Evolutionary conservation across 352 stramenopile genomes (phyloP), one percentile per base, ranked within the genome.

Genomic region (Phytopythium chamaehyphon): DNA sequence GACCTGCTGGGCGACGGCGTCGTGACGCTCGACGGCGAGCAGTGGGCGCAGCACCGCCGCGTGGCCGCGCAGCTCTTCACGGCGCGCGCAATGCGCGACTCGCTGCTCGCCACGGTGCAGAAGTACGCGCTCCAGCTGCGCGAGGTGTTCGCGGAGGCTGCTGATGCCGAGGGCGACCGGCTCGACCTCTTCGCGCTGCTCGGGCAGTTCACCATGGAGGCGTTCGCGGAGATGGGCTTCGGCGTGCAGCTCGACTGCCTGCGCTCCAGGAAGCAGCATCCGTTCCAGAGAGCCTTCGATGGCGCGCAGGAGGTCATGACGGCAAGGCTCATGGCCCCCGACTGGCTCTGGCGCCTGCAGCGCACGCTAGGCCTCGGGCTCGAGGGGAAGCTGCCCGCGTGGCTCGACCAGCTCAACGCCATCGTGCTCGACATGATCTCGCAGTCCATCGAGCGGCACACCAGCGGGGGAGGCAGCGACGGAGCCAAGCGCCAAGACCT

Each of bases 1-100:
- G 64, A 83, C 45, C 54, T 90, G 52, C 56, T 88, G 10, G 76
- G 79, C 39, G 61, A 79, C 35, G 70, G 74, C 40, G 82, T 90
- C 44, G 74, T 88, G 47, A 64, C 59, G 36, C 61, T 64, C 15
- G 76, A 90, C 49, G 71, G 73, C 12, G 63, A 73, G 33, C 51
- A 24, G 9, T 90, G 79, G 79, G 66, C 66, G 42, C 47, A 58
- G 22, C 79, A 90, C 52, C 69, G 79, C 22, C 49, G 54, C 7
- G 55, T 66, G 33, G 53, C 69, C 11, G 53, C 63, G 21, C 65
- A 64, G 38, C 57, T 77, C 18, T 74, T 77, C 28, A 77, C 54
- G 15, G 58, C 61, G 50, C 64, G 59, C 2, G 53, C 51, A 19
- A 39, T 77, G 37, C 58, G 64, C n/a, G 64, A 74, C 23, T 39